These are phyloP conservation scores for Colletotrichum trifolii DNA, from an alignment of 2,329 filamentous ascomycete genomes.

Conservation along the genomic window DNA sequence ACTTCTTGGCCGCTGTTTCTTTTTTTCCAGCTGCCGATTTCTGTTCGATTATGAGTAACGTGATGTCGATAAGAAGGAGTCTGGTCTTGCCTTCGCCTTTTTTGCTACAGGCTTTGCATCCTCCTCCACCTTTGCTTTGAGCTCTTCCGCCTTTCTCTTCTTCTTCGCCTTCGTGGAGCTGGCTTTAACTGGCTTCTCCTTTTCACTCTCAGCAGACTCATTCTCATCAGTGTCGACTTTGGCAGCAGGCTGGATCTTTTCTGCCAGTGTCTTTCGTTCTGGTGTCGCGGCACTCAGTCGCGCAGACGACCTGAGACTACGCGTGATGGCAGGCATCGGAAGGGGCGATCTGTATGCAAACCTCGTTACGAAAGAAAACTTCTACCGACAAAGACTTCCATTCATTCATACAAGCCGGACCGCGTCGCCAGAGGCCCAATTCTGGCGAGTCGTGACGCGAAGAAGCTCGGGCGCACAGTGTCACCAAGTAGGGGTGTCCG, in stretches of 20 bases:
- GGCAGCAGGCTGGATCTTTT: neutral
- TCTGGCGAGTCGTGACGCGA: too few species aligned
- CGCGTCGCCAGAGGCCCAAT: too few species aligned
- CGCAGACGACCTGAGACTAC: conserved; percentile 32
- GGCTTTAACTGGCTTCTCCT: conserved; percentile 15
- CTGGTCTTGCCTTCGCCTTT: conserved; percentile 25
- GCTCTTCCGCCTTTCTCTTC: neutral
- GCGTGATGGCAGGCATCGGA: conserved; percentile 23
- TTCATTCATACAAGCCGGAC: too few species aligned
- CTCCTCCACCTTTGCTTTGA: neutral
- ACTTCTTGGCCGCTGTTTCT: conserved; percentile 14
- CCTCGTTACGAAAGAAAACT: neutral
- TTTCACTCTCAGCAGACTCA: neutral
- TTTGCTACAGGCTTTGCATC: conserved; percentile 16
- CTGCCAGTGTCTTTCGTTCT: neutral
- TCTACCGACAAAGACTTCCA: neutral
- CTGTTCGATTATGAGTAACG: neutral
- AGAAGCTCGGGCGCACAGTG: too few species aligned
- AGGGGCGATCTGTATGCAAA: neutral
- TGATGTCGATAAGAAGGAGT: too few species aligned
- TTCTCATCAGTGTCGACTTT: neutral
- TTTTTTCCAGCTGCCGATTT: conserved; percentile 22
- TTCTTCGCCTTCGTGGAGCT: neutral
- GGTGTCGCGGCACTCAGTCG: neutral
- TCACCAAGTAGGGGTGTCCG: too few species aligned